A percentile compares a stretch with the other conserved stretches of the same genome.
These are phyloP conservation scores for Aaosphaeria pasadenensis DNA, from an alignment of 2,329 filamentous ascomycete genomes.

Conservation along the genomic window DNA sequence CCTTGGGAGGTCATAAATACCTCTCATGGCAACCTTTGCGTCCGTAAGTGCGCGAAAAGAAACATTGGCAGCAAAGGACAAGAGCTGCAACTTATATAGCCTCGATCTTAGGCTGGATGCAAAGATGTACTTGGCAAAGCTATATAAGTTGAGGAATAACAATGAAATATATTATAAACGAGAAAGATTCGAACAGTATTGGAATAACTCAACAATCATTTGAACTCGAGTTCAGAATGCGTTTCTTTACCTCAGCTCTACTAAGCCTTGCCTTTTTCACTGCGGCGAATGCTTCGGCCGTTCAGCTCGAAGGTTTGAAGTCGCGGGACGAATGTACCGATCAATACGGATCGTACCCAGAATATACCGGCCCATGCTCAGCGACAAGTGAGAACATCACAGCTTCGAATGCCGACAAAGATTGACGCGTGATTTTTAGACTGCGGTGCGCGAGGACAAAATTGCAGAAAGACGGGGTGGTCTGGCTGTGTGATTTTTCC, in stretches of 20 bases:
- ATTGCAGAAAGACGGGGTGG: not conserved
- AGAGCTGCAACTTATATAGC: not conserved
- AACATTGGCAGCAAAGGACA: not conserved
- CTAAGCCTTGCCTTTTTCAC: not conserved
- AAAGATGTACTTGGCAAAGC: not conserved
- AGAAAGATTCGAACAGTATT: not conserved
- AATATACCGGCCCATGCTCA: not conserved
- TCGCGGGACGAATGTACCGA: not conserved
- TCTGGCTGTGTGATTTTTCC: not conserved
- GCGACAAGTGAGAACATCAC: not conserved
- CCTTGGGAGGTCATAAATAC: too few relatives aligned
- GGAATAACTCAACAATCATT: not conserved
- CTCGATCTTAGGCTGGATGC: not conserved
- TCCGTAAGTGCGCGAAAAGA: too few relatives aligned
- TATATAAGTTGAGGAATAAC: not conserved
- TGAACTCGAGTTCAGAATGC: not conserved
- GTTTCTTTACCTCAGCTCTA: not conserved
- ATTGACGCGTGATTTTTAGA: not conserved
- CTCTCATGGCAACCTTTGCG: too few relatives aligned
- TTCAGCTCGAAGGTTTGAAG: not conserved
- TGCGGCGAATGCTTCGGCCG: not conserved
- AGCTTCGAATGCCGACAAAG: not conserved
- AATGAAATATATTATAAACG: not conserved
- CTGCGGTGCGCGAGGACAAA: not conserved
- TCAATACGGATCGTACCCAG: not conserved